These are phyloP conservation scores for Lactarius vividus DNA, from an alignment of 768 basidiomycete genomes.

Conservation along the genomic window DNA sequence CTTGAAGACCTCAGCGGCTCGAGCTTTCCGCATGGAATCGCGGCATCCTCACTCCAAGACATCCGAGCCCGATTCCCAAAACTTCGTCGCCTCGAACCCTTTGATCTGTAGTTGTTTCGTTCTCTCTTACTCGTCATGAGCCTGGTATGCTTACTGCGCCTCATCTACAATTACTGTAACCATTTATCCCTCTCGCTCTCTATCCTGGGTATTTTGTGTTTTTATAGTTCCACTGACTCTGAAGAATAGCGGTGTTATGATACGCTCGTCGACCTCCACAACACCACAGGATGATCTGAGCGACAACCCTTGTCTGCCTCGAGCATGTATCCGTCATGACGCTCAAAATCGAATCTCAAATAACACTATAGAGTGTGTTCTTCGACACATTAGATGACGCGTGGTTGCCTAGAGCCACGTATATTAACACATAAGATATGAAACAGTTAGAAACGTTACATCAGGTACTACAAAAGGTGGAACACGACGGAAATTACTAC, in stretches of 20 bases:
- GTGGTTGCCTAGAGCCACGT: background rate
- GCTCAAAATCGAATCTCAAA: background rate
- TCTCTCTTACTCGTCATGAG: background rate
- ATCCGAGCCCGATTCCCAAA: constrained; percentile 24
- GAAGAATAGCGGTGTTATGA: background rate
- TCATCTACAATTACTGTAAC: constrained; percentile 19
- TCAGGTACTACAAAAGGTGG: background rate
- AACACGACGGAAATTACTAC: background rate
- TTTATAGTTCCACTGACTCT: constrained; percentile 2
- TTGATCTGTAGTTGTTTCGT: constrained; percentile 5
- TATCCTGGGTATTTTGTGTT: background rate
- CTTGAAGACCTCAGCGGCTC: constrained; percentile 25
- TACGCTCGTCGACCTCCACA: background rate
- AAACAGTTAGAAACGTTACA: background rate
- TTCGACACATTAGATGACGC: background rate
- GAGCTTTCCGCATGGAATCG: constrained; percentile 20
- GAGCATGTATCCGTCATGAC: background rate
- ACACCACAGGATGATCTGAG: background rate
- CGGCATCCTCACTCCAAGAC: constrained; percentile 20
- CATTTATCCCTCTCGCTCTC: background rate
- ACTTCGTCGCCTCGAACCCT: constrained; percentile 23
- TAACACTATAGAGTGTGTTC: background rate
- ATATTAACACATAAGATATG: constrained; percentile 5
- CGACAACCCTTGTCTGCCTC: background rate
- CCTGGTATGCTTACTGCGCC: constrained; percentile 1